Evolutionary conservation across 495 filamentous ascomycete species (phyloP).

Genomic region (Hypomontagnella monticulosa): DNA sequence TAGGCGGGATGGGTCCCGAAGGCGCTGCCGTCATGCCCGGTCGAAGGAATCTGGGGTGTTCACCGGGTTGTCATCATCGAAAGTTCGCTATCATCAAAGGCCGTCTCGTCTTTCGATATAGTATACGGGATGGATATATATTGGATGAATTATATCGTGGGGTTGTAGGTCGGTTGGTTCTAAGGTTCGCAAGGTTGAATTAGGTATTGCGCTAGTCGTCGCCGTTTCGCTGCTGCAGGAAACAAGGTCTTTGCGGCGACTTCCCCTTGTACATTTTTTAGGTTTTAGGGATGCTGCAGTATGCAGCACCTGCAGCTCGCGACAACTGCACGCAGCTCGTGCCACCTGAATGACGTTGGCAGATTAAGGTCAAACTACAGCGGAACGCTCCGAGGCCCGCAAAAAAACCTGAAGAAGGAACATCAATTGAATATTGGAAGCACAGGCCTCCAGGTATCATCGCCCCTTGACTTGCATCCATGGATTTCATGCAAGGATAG

Average conservation of each 20-base stretch:
- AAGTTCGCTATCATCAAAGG: not conserved
- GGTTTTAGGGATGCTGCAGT: slow-evolving; percentile 10
- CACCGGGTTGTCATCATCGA: slow-evolving; percentile 21
- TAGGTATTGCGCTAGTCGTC: slow-evolving; percentile 32
- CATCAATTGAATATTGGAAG: not conserved
- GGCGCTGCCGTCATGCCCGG: slow-evolving; percentile 40
- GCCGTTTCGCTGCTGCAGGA: slow-evolving; percentile 26
- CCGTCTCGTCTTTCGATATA: not conserved
- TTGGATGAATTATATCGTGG: not conserved
- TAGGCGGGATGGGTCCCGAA: slow-evolving; percentile 34
- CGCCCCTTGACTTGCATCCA: slow-evolving; percentile 23
- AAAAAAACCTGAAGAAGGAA: not conserved
- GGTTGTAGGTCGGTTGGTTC: not conserved
- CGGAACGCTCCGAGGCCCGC: slow-evolving; percentile 20
- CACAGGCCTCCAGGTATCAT: slow-evolving; percentile 25
- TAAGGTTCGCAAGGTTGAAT: slow-evolving; percentile 1
- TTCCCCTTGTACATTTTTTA: slow-evolving; percentile 20
- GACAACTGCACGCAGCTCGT: slow-evolving; percentile 23
- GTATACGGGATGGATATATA: not conserved
- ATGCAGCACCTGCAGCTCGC: slow-evolving; percentile 16
- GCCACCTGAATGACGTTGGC: slow-evolving; percentile 40
- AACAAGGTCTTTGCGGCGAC: slow-evolving; percentile 20
- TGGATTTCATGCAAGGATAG: slow-evolving; percentile 28
- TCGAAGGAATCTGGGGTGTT: slow-evolving; percentile 21
- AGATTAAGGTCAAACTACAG: slow-evolving; percentile 15